A percentile compares a stretch with the other conserved stretches of the same genome.
phyloP scores from a whole-genome alignment of 495 filamentous ascomycete genomes.

The Penicillium chermesinum region DNA sequence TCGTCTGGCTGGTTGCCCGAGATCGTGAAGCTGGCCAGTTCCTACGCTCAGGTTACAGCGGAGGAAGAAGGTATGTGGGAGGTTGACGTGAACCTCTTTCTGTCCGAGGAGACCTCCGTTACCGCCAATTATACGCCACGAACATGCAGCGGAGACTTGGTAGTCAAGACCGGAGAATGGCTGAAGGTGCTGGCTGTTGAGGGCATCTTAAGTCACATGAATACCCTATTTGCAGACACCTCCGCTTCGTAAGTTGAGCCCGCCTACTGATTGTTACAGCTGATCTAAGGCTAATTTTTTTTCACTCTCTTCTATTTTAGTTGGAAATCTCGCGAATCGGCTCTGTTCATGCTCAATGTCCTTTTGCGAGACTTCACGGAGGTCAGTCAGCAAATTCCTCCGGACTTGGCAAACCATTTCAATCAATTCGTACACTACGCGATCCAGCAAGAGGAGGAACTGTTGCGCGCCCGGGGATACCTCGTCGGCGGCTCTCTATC shows the following conservation, averaged over 20 bases:
- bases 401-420: conserved; percentile 64
- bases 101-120: conserved; percentile 90
- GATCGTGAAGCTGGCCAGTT: conserved; percentile 72
- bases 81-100: conserved; percentile 88
- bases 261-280: no score
- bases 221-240: conserved; percentile 55
- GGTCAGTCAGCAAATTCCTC: conserved; percentile 57
- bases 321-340: conserved; percentile 69
- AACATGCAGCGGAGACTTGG: conserved; percentile 82
- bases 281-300: conserved; percentile 11
- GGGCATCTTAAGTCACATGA: conserved; percentile 66
- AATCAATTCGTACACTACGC: conserved; percentile 74
- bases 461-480: conserved; percentile 80
- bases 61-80: conserved; percentile 97
- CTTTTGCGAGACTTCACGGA: conserved; percentile 78
- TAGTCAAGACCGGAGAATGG: conserved; percentile 93
- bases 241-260: conserved; percentile 48
- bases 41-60: conserved; percentile 84
- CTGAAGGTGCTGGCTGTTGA: conserved; percentile 64
- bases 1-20: conserved; percentile 67
- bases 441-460: conserved; percentile 59
- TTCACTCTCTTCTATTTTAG: conserved; percentile 21
- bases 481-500: conserved; percentile 72
- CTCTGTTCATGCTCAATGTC: conserved; percentile 75
- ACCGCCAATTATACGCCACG: conserved; percentile 95